These are phyloP conservation scores for Tanacetum coccineum DNA, from an alignment of 129 eudicot species.

Conservation along the genomic window DNA sequence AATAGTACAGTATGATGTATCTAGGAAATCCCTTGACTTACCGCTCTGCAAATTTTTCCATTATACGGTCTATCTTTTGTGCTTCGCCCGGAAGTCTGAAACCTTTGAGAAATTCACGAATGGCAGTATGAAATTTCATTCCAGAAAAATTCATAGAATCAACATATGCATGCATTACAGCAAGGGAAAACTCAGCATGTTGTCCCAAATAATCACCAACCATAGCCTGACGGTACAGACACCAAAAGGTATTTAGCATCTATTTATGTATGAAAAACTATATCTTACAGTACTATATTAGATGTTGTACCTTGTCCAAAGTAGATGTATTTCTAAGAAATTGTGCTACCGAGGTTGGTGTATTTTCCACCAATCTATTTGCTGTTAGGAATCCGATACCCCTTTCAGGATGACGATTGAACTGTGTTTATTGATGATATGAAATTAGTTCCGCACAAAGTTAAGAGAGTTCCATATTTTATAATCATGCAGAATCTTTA, in stretches of 20 bases:
- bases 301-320: slow-evolving; percentile 63
- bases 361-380: slow-evolving; percentile 76
- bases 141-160: slow-evolving; percentile 83
- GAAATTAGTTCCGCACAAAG: slow-evolving; percentile 17
- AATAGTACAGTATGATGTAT: too few species aligned
- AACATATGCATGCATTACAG: slow-evolving; percentile 96
- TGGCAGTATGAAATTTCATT: slow-evolving; percentile 79
- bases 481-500: slow-evolving; percentile 1
- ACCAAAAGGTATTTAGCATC: slow-evolving; percentile 7
- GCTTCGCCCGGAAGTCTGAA: slow-evolving; percentile 98
- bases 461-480: background rate
- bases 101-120: slow-evolving; percentile 83
- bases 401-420: slow-evolving; percentile 69
- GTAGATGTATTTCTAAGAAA: slow-evolving; percentile 72
- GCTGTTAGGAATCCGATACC: slow-evolving; percentile 75
- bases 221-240: slow-evolving; percentile 58
- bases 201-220: slow-evolving; percentile 95
- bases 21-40: slow-evolving; percentile 24
- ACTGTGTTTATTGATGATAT: slow-evolving; percentile 41
- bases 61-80: slow-evolving; percentile 88
- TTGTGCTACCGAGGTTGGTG: slow-evolving; percentile 75
- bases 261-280: slow-evolving; percentile 3
- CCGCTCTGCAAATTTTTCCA: slow-evolving; percentile 99
- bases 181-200: slow-evolving; percentile 85
- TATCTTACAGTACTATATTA: background rate